A percentile compares a stretch with the other conserved stretches of the same genome.
phyloP scores from a whole-genome alignment of 306 rosid genomes.

The Alnus glutinosa region DNA sequence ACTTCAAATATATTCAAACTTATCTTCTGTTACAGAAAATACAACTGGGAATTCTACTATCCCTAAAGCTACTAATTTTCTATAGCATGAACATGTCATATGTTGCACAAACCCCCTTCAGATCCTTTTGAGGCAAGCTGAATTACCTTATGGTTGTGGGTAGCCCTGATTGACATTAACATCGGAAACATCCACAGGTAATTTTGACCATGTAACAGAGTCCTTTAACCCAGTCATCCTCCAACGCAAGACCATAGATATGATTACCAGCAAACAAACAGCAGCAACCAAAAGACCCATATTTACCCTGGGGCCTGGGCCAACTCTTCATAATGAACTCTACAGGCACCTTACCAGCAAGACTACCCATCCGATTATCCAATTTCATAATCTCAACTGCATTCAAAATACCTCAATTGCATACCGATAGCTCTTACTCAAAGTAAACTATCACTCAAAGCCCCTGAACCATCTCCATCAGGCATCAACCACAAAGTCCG shows the following conservation, averaged over 20 bases:
- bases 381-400: conserved; percentile 58
- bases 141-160: background rate
- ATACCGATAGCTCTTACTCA: conserved; percentile 44
- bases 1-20: background rate
- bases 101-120: background rate
- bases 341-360: background rate
- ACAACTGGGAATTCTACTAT: background rate
- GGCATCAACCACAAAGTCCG: conserved; percentile 75
- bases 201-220: background rate
- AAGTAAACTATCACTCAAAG: conserved; percentile 47
- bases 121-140: background rate
- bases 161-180: conserved; percentile 10
- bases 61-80: background rate
- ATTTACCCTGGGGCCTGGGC: too few relatives aligned
- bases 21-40: background rate
- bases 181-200: conserved; percentile 36
- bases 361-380: conserved; percentile 47
- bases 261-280: too few relatives aligned
- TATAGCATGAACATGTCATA: background rate
- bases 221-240: too few relatives aligned
- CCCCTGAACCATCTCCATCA: conserved; percentile 42
- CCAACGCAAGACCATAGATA: too few relatives aligned
- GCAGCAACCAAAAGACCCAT: too few relatives aligned
- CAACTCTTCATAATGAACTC: too few relatives aligned
- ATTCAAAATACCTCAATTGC: conserved; percentile 49